phyloP scores from a whole-genome alignment of 2,329 filamentous ascomycete genomes.

The Bertia moriformis region DNA sequence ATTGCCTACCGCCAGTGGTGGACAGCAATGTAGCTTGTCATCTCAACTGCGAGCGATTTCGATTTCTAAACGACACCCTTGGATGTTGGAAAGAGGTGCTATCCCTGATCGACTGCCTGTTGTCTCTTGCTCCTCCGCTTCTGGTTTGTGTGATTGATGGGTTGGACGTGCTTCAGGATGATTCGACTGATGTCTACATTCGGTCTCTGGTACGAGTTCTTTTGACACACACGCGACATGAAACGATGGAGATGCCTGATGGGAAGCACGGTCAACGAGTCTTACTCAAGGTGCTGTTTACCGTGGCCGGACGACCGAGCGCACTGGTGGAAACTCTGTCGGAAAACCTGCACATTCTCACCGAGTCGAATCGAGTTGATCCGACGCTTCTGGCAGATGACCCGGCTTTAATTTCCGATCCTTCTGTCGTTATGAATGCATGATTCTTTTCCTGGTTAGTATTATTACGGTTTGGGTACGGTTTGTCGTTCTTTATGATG shows the following conservation, averaged over 20 bases:
- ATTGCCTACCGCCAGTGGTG: conserved; percentile 16
- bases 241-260: conserved; percentile 4
- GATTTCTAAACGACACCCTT: conserved; percentile 15
- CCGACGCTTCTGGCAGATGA: neutral
- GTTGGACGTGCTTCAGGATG: conserved; percentile 15
- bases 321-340: conserved; percentile 15
- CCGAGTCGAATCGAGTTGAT: neutral
- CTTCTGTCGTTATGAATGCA: conserved; percentile 1
- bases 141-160: conserved; percentile 19
- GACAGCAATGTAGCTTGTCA: conserved; percentile 16
- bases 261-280: conserved; percentile 8
- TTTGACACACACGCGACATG: conserved; percentile 14
- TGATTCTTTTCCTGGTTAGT: too few species aligned
- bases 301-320: conserved; percentile 13
- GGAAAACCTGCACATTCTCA: conserved; percentile 12
- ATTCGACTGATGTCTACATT: conserved; percentile 15
- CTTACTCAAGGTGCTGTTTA: conserved; percentile 18
- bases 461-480: too few species aligned
- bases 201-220: conserved; percentile 15
- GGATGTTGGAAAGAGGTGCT: conserved; percentile 17
- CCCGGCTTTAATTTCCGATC: too few species aligned
- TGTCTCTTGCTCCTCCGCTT: conserved; percentile 17
- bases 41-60: conserved; percentile 17
- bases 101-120: conserved; percentile 16
- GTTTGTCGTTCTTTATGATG: too few species aligned